Evolutionary conservation across 495 filamentous ascomycete species (phyloP), one percentile per base, ranked within the genome.

Genomic region (Staphylotrichum tortipilum): DNA sequence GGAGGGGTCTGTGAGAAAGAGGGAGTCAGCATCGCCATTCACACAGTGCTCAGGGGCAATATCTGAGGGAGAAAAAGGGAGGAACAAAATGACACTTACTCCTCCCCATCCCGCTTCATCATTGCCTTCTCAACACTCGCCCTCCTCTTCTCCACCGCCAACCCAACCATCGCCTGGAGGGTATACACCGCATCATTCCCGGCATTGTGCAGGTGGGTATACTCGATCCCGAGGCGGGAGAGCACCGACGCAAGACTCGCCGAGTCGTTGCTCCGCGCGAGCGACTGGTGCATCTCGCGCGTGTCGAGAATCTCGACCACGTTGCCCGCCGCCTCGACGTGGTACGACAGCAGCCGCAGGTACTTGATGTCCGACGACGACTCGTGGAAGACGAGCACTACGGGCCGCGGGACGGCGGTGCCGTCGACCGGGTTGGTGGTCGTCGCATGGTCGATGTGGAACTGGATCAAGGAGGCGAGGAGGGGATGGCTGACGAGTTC

Each of bases 141-240:
- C 41, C 40, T 28, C 1, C 62, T 50, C 43, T 49, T 58, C 58
- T 66, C 71, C 51, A 88, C 60, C 37, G 78, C 73, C 54, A 95
- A 76, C 11, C 68, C 76, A 10, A 97, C 61, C 73, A 95, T 75
- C 23, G 79, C 84, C 52, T 82, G 79, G 50, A 96, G 59, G 0
- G 91, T 91, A 63, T 86, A 94, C 6, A 78, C 79, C 4, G 92
- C 92, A 60, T 98, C 92, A 61, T 98, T 98, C n/a, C 92, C 80
- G 3, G 85, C 92, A 57, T 97, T 96, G 66, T 98, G 92, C 36
- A 90, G 68, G 55, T 89, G 68, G 68, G 73, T 75, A 6, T 67
- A 76, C 2, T 62, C 57, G 11, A 94, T 74, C 10, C 71, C 80
- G 28, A 94, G 61, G n/a, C 79, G 74, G 38, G 59, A 49, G 24